Conservation (phyloP, 257 asterid genomes). For the Verbena officinalis region DNA sequence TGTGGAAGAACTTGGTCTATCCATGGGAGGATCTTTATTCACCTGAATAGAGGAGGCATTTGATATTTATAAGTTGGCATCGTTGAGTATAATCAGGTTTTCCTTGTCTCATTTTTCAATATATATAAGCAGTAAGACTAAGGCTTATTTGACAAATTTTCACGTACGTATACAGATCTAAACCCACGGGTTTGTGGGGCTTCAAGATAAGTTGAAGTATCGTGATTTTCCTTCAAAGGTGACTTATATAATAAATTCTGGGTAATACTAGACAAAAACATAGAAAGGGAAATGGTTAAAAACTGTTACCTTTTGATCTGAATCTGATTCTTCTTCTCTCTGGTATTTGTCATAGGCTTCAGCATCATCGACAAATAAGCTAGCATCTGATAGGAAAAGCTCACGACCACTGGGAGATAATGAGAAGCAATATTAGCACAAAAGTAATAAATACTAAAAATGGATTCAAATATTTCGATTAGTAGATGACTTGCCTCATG, state of each 20-base stretch:
- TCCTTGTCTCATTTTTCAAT: too few relatives aligned
- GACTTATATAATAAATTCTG: too few relatives aligned
- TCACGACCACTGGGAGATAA: slow-evolving; percentile 77
- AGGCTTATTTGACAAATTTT: too few relatives aligned
- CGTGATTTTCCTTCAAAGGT: too few relatives aligned
- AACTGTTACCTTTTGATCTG: slow-evolving; percentile 49
- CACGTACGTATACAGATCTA: too few relatives aligned
- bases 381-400: slow-evolving; percentile 79
- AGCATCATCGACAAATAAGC: slow-evolving; percentile 80
- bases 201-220: too few relatives aligned
- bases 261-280: not conserved
- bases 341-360: slow-evolving; percentile 79
- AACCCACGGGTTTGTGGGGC: too few relatives aligned
- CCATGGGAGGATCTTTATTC: slow-evolving; percentile 44
- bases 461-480: not conserved
- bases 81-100: slow-evolving; percentile 10
- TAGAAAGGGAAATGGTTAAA: slow-evolving; percentile 10
- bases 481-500: slow-evolving; percentile 73
- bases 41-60: slow-evolving; percentile 56
- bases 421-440: slow-evolving; percentile 17
- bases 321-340: slow-evolving; percentile 55
- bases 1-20: slow-evolving; percentile 71
- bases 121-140: too few relatives aligned
- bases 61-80: too few relatives aligned
- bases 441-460: too few relatives aligned